Evolutionary conservation across 139 green algal genomes (phyloP), one percentile per base, ranked within the genome.

Genomic region (Eudorina sp.): DNA sequence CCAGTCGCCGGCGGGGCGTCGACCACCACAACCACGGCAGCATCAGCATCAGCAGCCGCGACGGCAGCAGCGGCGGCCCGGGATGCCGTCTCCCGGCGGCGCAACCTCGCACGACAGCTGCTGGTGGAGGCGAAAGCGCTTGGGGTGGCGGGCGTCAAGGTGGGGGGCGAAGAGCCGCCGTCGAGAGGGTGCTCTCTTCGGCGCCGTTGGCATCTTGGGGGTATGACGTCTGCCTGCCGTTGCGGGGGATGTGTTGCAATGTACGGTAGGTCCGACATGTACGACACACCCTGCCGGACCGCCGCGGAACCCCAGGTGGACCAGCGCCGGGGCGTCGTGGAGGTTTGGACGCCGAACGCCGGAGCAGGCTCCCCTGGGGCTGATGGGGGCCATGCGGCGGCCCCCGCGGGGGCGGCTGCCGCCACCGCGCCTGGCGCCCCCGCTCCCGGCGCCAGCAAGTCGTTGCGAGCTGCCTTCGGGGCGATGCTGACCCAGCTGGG

Each of bases 101-200:
- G 36, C n/a, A 46, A 23, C 41, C 60, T 86, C 19, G 80, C 80
- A 3, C 80, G 80, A 2, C 60, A 77, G 60, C 60, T 86, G 45
- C 64, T 88, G 25, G 64, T 88, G 64, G 64, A 88, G 66, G 64
- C 41, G 16, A 45, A 60, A 21, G 34, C 25, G 23, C 82, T 88
- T 9, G 82, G 82, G 13, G 82, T 88, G 31, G 68, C 83, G n/a
- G 68, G 83, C 11, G 66, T 88, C 11, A 69, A 79, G 82, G 64
- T 87, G 46, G 21, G 60, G 27, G 45, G 68, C 3, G 9, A 51
- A 58, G n/a, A 58, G 51, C 51, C 51, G 51, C 51, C n/a, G n/a
- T n/a, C n/a, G n/a, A n/a, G n/a, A n/a, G n/a, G n/a, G n/a, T n/a
- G n/a, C n/a, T n/a, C n/a, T n/a, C n/a, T n/a, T n/a, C n/a, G n/a